These are phyloP conservation scores for Backusella westeae DNA, from an alignment of 192 early-diverging fungal species.

Conservation along the genomic window DNA sequence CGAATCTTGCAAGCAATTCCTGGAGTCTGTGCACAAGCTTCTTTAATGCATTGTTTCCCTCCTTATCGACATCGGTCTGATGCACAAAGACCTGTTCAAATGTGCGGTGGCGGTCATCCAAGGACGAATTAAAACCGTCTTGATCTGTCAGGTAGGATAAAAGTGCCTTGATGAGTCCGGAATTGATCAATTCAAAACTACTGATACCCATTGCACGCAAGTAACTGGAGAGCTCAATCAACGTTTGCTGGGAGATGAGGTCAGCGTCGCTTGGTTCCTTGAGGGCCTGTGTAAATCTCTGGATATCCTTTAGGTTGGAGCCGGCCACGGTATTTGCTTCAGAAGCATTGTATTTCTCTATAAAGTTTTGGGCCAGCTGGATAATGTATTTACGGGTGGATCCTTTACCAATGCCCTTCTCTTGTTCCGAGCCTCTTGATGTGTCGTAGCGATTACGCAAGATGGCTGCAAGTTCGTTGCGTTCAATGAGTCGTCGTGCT, in stretches of 20 bases:
- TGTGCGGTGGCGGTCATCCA: constrained; percentile 16
- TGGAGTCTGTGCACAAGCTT: constrained; percentile 67
- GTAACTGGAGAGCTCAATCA: constrained; percentile 30
- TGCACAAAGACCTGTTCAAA: constrained; percentile 62
- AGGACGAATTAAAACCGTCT: background rate
- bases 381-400: constrained; percentile 44
- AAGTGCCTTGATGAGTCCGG: constrained; percentile 67
- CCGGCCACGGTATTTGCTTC: constrained; percentile 9
- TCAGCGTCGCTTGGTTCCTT: background rate
- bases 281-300: background rate
- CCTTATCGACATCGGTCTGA: constrained; percentile 37
- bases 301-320: constrained; percentile 8
- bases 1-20: constrained; percentile 64
- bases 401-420: constrained; percentile 41
- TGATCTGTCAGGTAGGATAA: constrained; percentile 43
- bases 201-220: constrained; percentile 53
- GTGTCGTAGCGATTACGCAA: constrained; percentile 5
- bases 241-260: constrained; percentile 5
- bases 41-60: constrained; percentile 40
- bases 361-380: constrained; percentile 25
- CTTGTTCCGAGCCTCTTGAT: background rate
- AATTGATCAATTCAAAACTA: constrained; percentile 77
- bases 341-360: background rate
- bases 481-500: constrained; percentile 11
- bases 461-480: constrained; percentile 2